Percentiles rank a stretch among this genome's conserved stretches.
These are phyloP conservation scores for Candida pseudoglaebosa DNA, from an alignment of 805 yeast species.

Conservation along the genomic window DNA sequence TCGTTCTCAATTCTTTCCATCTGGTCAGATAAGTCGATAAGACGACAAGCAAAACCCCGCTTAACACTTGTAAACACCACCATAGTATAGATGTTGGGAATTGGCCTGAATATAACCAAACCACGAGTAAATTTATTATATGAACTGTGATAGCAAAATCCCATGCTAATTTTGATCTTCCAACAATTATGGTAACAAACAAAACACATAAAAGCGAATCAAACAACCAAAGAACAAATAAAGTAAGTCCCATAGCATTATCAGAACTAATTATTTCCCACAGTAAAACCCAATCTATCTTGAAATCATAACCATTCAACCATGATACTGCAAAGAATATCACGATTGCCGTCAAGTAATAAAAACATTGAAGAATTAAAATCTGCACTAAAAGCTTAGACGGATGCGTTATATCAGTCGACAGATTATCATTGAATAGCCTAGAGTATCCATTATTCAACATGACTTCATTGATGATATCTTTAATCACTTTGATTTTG, in stretches of 20 bases:
- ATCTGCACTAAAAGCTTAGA: conserved; percentile 55
- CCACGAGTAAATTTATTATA: conserved; percentile 67
- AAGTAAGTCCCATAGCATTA: conserved; percentile 75
- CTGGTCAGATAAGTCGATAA: conserved; percentile 88
- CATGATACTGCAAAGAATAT: conserved; percentile 63
- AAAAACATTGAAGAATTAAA: conserved; percentile 68
- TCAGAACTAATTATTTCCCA: conserved; percentile 73
- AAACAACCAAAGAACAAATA: conserved; percentile 74
- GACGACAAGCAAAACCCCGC: conserved; percentile 65
- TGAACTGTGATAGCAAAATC: conserved; percentile 96
- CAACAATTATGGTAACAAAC: conserved; percentile 82
- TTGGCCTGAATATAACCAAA: conserved; percentile 57
- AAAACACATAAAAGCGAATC: conserved; percentile 80
- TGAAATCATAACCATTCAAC: conserved; percentile 67
- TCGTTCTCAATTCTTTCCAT: conserved; percentile 86
- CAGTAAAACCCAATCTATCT: conserved; percentile 68
- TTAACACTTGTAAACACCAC: conserved; percentile 77
- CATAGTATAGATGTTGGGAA: conserved; percentile 73
- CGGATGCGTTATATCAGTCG: conserved; percentile 30
- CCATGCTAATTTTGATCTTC: conserved; percentile 91
- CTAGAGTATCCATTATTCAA: conserved; percentile 20
- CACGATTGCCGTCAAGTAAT: conserved; percentile 68
- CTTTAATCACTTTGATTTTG: not conserved
- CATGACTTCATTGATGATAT: conserved; percentile 6
- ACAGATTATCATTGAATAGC: conserved; percentile 20